phyloP scores from a whole-genome alignment of 164 flowering plant genomes.

The Saururus chinensis region DNA sequence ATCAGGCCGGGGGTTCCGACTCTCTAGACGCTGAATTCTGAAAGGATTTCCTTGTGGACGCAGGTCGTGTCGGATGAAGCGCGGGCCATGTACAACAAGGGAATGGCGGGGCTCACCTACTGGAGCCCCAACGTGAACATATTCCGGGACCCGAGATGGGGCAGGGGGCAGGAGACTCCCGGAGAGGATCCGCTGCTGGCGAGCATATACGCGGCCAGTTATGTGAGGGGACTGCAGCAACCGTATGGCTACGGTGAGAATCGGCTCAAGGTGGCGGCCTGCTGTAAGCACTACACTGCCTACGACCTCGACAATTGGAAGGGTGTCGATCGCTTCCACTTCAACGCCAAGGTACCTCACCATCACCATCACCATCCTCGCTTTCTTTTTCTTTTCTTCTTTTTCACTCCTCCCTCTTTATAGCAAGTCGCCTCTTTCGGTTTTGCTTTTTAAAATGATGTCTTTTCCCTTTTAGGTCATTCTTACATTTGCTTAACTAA shows the following conservation, averaged over 20 bases:
- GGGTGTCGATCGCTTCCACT: slow-evolving; percentile 82
- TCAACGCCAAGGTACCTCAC: slow-evolving; percentile 86
- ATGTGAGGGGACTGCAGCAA: slow-evolving; percentile 63
- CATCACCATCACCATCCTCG: no score
- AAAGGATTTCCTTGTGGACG: no score
- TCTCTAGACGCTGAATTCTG: no score
- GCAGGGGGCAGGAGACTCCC: slow-evolving; percentile 97
- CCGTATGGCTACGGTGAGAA: slow-evolving; percentile 31
- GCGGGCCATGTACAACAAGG: slow-evolving; percentile 90
- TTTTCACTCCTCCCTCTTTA: no score
- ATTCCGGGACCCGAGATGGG: slow-evolving; percentile 90
- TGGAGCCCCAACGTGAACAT: slow-evolving; percentile 97
- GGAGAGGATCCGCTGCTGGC: slow-evolving; percentile 82
- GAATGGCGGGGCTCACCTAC: slow-evolving; percentile 65
- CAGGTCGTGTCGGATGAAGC: slow-evolving; percentile 93
- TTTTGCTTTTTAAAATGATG: no score
- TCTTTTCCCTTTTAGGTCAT: no score
- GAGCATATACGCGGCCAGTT: slow-evolving; percentile 62
- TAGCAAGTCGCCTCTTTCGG: no score
- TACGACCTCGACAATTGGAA: slow-evolving; percentile 94
- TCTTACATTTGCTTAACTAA: no score
- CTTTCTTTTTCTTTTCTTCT: no score
- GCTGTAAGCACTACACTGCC: slow-evolving; percentile 91
- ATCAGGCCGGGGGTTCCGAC: no score
- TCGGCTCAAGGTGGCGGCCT: slow-evolving; percentile 82